Evolutionary conservation across 2,329 filamentous ascomycete genomes (phyloP), one percentile per base, ranked within the genome.

Genomic region (Sphaerulina musiva): DNA sequence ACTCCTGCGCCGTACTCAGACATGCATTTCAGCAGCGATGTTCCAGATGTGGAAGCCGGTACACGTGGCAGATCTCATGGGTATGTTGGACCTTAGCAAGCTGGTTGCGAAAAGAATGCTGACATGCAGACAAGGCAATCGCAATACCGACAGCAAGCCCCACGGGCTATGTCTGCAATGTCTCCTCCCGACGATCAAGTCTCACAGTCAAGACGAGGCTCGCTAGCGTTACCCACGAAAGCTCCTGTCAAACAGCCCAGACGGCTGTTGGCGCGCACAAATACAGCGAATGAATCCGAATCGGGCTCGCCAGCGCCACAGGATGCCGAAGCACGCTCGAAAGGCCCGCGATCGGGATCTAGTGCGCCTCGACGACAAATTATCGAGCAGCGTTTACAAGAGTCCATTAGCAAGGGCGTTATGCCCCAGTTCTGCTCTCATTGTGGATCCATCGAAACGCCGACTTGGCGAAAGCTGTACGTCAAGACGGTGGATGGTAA

Each of bases 401-500:
- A 73, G 53, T 77, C 79, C 20, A 84, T 97, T 51, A 78, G 79
- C n/a, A 82, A 83, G 51, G 93, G 93, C 4, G 81, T 90, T 60
- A 86, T 91, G 77, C 93, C 93, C 0, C 85, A 86, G 1, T 97
- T 85, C 66, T 98, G 93, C 69, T 82, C 82, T 59, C 95, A 97
- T 64, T 98, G 93, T 64, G 93, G 93, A 5, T 87, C 90, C 6
- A 95, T 98, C 54, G 88, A 97, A 64, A 98, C 93, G 0, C 89
- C 92, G 0, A 96, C 92, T 0, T 98, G 93, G 93, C 84, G 93
- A 56, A 93, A 92, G 66, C 89, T 93, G 10, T 96, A 86, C 79
- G 83, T 84, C n/a, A 89, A 89, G 65, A 78, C 87, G 6, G 78
- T 85, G 44, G 75, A 81, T 12, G 90, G 89, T 1, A 78, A 79